These are phyloP conservation scores for Themeda triandra DNA, from an alignment of 176 grass and related monocot species.

Conservation along the genomic window DNA sequence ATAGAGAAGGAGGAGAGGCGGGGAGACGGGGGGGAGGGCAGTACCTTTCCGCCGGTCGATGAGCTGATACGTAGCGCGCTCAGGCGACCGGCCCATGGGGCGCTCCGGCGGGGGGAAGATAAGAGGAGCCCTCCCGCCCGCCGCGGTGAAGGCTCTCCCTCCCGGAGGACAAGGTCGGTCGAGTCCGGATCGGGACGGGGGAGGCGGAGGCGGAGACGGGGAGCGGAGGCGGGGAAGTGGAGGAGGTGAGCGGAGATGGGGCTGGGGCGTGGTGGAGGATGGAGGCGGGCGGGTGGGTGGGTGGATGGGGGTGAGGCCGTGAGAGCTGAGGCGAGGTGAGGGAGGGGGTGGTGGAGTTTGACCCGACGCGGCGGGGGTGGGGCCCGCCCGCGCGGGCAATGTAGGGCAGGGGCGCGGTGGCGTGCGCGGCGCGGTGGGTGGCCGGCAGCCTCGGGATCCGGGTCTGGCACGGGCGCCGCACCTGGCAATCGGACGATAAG, in stretches of 20 bases:
- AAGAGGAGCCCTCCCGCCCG: neutral
- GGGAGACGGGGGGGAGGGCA: no score
- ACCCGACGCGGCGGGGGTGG: constrained; percentile 39
- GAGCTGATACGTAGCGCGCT: constrained; percentile 36
- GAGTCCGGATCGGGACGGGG: neutral
- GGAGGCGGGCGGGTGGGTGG: neutral
- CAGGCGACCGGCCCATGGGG: constrained; percentile 44
- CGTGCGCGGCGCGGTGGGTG: constrained; percentile 1
- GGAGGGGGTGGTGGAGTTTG: constrained; percentile 40
- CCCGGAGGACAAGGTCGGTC: neutral
- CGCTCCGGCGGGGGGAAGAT: neutral
- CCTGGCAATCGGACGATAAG: neutral
- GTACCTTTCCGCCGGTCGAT: constrained; percentile 49
- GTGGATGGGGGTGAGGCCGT: constrained; percentile 40
- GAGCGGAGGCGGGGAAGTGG: neutral
- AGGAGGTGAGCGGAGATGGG: no score
- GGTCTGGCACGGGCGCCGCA: neutral
- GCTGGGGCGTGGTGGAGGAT: neutral
- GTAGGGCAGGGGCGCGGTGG: neutral
- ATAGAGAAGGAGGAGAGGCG: neutral
- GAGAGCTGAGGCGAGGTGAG: neutral
- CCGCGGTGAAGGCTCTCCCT: neutral
- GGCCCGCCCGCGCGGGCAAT: constrained; percentile 6
- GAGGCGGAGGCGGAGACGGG: neutral
- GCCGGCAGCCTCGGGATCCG: constrained; percentile 11